Evolutionary conservation across 2,329 filamentous ascomycete species (phyloP).

Genomic region (Colletotrichum filicis): DNA sequence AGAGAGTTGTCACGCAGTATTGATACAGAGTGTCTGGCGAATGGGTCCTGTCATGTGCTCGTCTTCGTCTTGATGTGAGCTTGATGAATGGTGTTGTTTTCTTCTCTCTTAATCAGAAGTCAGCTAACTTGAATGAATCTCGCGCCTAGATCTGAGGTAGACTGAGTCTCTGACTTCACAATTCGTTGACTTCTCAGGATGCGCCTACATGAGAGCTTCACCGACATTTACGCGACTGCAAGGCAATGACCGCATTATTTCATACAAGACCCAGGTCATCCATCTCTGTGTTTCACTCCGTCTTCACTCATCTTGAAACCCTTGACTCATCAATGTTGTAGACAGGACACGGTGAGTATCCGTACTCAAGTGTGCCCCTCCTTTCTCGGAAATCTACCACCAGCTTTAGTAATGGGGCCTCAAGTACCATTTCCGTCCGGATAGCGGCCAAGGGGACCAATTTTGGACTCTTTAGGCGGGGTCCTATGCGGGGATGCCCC

Average conservation of each 20-base stretch:
- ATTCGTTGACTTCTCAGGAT: neutral
- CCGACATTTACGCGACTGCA: neutral
- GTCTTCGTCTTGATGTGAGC: neutral
- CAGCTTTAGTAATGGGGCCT: neutral
- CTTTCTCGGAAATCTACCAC: constrained; percentile 11
- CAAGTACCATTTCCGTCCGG: no score
- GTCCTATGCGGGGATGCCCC: constrained; percentile 19
- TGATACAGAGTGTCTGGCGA: neutral
- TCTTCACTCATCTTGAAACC: neutral
- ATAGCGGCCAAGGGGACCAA: neutral
- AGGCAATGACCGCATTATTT: neutral
- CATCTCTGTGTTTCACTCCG: neutral
- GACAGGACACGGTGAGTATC: neutral
- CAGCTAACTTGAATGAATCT: neutral
- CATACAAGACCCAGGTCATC: neutral
- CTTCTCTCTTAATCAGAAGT: no score
- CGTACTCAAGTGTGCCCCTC: neutral
- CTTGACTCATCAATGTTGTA: no score
- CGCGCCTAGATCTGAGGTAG: neutral
- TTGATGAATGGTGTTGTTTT: neutral
- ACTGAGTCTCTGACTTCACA: neutral
- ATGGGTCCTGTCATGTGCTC: neutral
- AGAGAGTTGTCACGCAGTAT: neutral
- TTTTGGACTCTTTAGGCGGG: neutral
- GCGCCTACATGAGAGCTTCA: neutral